These are phyloP conservation scores for Cyberlindnera japonica DNA, from an alignment of 805 yeast genomes.

Conservation along the genomic window DNA sequence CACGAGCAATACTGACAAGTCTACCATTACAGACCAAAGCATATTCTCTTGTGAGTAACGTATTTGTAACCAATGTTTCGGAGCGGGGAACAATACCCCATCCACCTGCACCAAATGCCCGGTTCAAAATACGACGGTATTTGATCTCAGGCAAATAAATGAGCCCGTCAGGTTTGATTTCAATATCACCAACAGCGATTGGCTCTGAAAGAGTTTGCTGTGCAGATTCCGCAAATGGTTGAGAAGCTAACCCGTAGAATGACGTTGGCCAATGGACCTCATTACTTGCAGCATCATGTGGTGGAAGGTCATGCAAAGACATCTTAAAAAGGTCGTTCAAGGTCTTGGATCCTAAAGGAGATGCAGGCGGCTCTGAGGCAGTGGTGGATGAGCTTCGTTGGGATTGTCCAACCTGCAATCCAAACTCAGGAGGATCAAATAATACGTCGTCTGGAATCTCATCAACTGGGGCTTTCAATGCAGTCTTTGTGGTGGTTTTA, in stretches of 20 bases:
- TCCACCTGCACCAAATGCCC: constrained; percentile 97
- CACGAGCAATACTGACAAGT: constrained; percentile 86
- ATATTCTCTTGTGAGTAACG: constrained; percentile 82
- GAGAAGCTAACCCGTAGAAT: constrained; percentile 78
- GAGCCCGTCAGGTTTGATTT: constrained; percentile 93
- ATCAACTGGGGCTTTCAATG: background rate
- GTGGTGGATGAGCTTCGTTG: constrained; percentile 6
- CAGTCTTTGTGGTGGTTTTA: background rate
- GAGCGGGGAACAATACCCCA: constrained; percentile 98
- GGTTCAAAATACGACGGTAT: constrained; percentile 82
- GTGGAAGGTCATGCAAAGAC: constrained; percentile 23
- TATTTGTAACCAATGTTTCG: constrained; percentile 71
- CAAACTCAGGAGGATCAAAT: constrained; percentile 25
- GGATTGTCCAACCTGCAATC: constrained; percentile 23
- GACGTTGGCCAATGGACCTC: constrained; percentile 77
- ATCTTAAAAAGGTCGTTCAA: constrained; percentile 19
- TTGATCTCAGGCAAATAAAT: constrained; percentile 92
- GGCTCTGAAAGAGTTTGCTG: constrained; percentile 59
- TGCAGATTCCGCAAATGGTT: constrained; percentile 64
- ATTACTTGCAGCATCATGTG: constrained; percentile 9
- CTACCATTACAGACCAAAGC: constrained; percentile 85
- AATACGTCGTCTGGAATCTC: constrained; percentile 10
- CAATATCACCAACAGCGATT: constrained; percentile 71
- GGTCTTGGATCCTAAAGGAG: constrained; percentile 17
- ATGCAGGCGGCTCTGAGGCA: background rate